These are phyloP conservation scores for Camelina sativa DNA, from an alignment of 345 rosid species.

Conservation along the genomic window DNA sequence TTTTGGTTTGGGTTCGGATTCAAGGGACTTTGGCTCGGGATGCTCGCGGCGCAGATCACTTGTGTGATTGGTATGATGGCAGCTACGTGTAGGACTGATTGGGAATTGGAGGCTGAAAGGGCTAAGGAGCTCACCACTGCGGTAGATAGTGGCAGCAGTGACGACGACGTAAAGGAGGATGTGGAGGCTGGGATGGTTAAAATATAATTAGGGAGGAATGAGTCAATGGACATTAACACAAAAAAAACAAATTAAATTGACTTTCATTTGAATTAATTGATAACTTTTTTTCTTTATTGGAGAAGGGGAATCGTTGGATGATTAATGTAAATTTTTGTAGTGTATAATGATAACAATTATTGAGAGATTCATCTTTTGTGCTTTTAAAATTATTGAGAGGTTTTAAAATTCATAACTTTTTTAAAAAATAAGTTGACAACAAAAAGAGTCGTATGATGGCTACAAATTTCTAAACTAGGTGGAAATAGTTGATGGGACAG, in stretches of 20 bases:
- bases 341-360: neutral
- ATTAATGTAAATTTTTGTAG: constrained; percentile 33
- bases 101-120: constrained; percentile 40
- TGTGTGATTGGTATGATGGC: constrained; percentile 42
- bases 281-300: constrained; percentile 23
- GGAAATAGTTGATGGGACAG: no score
- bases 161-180: constrained; percentile 1
- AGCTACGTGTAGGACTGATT: constrained; percentile 29
- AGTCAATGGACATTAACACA: constrained; percentile 4
- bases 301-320: constrained; percentile 2
- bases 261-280: constrained; percentile 20
- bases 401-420: neutral
- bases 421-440: no score
- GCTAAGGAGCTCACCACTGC: constrained; percentile 37
- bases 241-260: neutral
- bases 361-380: constrained; percentile 1
- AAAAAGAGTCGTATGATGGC: no score
- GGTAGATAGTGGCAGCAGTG: neutral
- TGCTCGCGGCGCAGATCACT: constrained; percentile 40
- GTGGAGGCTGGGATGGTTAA: constrained; percentile 31
- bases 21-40: constrained; percentile 43
- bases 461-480: no score
- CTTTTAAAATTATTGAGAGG: no score
- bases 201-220: constrained; percentile 15
- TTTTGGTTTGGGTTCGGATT: constrained; percentile 37